These are phyloP conservation scores for Ceratocystis papillata DNA, from an alignment of 2,329 filamentous ascomycete species.

Conservation along the genomic window DNA sequence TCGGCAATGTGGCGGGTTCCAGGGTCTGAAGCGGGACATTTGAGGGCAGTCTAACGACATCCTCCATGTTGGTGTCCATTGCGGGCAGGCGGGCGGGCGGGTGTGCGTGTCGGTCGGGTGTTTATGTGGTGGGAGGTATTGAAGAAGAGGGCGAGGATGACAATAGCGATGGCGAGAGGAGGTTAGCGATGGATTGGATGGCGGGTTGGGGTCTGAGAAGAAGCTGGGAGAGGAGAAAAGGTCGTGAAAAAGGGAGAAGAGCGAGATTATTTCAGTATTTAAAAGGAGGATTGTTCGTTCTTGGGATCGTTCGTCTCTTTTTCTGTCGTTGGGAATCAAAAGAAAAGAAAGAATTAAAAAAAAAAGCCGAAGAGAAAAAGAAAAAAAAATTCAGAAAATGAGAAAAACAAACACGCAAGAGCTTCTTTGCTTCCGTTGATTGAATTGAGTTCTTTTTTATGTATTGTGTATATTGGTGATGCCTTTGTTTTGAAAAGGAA, in stretches of 20 bases:
- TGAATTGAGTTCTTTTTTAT: conserved; percentile 9
- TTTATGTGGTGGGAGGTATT: conserved; percentile 23
- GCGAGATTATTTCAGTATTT: conserved; percentile 6
- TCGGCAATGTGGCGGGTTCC: conserved; percentile 83
- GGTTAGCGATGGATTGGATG: conserved; percentile 18
- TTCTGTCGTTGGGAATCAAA: background rate
- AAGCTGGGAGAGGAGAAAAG: background rate
- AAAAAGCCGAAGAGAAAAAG: background rate
- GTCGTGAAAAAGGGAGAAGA: background rate
- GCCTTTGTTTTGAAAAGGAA: conserved; percentile 7
- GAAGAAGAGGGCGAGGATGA: conserved; percentile 18
- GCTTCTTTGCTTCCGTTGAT: background rate
- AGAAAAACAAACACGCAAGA: conserved; percentile 1
- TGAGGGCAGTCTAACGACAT: conserved; percentile 77
- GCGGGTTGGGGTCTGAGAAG: conserved; percentile 23
- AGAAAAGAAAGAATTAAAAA: background rate
- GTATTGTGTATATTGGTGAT: background rate
- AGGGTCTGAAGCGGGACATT: conserved; percentile 56
- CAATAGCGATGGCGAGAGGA: conserved; percentile 24
- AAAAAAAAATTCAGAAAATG: conserved; percentile 1
- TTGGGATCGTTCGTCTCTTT: background rate
- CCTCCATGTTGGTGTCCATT: conserved; percentile 99
- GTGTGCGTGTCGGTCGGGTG: conserved; percentile 25
- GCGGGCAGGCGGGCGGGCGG: background rate
- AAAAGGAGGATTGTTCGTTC: background rate